phyloP scores from a whole-genome alignment of 208 protist species.

The Angomonas desouzai region DNA sequence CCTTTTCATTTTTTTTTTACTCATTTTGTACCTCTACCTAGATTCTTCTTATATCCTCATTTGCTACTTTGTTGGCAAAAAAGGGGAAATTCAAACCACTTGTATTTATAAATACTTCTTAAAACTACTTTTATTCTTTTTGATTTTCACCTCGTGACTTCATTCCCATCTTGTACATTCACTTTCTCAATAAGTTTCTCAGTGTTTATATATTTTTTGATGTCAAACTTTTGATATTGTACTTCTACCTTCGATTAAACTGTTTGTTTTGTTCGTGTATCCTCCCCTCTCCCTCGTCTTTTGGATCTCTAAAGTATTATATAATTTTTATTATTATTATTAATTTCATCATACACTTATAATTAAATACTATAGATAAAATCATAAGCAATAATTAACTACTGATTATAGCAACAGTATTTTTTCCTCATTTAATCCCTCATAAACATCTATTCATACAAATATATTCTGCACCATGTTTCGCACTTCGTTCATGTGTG shows the following conservation, averaged over 20 bases:
- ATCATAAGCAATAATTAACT: no score
- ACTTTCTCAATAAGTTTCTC: background rate
- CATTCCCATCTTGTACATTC: conserved; percentile 7
- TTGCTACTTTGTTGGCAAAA: conserved; percentile 11
- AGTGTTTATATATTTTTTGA: background rate
- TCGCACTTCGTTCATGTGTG: conserved; percentile 15
- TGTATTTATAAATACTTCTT: conserved; percentile 11
- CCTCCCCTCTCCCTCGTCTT: no score
- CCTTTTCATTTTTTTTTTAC: conserved; percentile 1
- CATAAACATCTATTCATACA: conserved; percentile 10
- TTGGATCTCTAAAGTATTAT: no score
- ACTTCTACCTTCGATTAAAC: no score
- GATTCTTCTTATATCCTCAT: conserved; percentile 9
- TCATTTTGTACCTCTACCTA: conserved; percentile 6
- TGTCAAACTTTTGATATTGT: no score
- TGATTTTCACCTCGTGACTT: background rate
- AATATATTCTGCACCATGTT: conserved; percentile 20
- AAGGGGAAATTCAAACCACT: no score
- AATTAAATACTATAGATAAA: no score
- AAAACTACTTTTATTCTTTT: background rate
- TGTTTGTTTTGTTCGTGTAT: no score
- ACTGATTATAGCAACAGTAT: conserved; percentile 1
- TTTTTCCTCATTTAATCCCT: conserved; percentile 10
- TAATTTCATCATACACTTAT: no score
- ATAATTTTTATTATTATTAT: no score